These are phyloP conservation scores for Colletotrichum sp. DNA, from an alignment of 2,329 filamentous ascomycete species.

Conservation along the genomic window DNA sequence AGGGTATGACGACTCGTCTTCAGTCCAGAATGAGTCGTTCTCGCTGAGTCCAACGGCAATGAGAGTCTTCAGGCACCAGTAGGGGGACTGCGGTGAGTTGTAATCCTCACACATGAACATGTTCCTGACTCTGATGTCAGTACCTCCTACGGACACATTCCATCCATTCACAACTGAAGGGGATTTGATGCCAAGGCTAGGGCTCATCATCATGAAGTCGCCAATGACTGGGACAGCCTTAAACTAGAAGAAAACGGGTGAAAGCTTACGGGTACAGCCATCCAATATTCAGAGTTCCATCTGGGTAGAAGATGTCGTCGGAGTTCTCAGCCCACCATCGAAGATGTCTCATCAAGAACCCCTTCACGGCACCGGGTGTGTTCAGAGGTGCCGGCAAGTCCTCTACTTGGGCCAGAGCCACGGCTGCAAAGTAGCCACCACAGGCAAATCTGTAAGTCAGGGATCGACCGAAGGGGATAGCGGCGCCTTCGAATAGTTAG, in stretches of 20 bases:
- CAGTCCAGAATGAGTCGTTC: conserved; percentile 49
- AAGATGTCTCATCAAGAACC: conserved; percentile 53
- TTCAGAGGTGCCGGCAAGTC: conserved; percentile 40
- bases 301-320: conserved; percentile 49
- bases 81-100: conserved; percentile 60
- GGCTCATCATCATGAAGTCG: neutral
- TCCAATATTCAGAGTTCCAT: conserved; percentile 55
- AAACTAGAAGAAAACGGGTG: neutral
- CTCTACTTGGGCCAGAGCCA: conserved; percentile 45
- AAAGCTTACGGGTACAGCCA: conserved; percentile 33
- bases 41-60: conserved; percentile 41
- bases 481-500: conserved; percentile 40
- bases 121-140: conserved; percentile 31
- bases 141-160: neutral
- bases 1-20: conserved; percentile 37
- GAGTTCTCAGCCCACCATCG: conserved; percentile 51
- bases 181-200: fast-evolving
- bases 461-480: conserved; percentile 57
- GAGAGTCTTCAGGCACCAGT: conserved; percentile 59
- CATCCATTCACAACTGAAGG: fast-evolving
- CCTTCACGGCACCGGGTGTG: conserved; percentile 46
- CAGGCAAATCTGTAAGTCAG: conserved; percentile 57
- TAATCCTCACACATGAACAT: conserved; percentile 63
- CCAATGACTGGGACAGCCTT: fast-evolving
- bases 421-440: conserved; percentile 52